phyloP scores from a whole-genome alignment of 345 rosid genomes.

The Mercurialis annua region DNA sequence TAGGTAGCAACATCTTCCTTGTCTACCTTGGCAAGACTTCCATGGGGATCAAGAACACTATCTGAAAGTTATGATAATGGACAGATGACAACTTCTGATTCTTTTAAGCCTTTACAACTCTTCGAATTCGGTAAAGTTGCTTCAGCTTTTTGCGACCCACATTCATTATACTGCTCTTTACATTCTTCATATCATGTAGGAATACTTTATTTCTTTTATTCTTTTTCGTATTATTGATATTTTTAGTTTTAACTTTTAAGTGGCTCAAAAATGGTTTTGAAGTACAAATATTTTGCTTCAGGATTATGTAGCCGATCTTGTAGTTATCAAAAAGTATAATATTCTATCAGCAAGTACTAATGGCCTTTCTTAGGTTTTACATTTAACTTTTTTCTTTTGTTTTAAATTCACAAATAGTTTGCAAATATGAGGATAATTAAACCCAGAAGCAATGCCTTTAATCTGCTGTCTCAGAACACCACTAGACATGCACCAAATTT shows the following conservation, averaged over 20 bases:
- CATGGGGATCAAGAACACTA: conserved; percentile 70
- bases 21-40: conserved; percentile 60
- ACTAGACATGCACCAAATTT: too few species aligned
- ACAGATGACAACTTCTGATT: conserved; percentile 24
- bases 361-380: too few species aligned
- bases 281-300: too few species aligned
- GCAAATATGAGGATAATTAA: too few species aligned
- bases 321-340: too few species aligned
- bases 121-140: conserved; percentile 66
- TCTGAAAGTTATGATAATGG: conserved; percentile 20
- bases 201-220: neutral
- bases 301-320: too few species aligned
- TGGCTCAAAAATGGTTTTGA: neutral
- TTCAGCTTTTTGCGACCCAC: neutral
- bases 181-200: neutral
- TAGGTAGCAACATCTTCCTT: conserved; percentile 70
- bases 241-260: conserved; percentile 1
- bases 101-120: conserved; percentile 57
- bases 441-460: too few species aligned
- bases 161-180: neutral
- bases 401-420: too few species aligned
- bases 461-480: too few species aligned
- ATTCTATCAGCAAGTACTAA: too few species aligned
- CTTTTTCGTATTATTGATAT: neutral
- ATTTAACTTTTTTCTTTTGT: too few species aligned